Conservation (phyloP, 2,329 filamentous ascomycete genomes). For the Lachnellula hyalina region DNA sequence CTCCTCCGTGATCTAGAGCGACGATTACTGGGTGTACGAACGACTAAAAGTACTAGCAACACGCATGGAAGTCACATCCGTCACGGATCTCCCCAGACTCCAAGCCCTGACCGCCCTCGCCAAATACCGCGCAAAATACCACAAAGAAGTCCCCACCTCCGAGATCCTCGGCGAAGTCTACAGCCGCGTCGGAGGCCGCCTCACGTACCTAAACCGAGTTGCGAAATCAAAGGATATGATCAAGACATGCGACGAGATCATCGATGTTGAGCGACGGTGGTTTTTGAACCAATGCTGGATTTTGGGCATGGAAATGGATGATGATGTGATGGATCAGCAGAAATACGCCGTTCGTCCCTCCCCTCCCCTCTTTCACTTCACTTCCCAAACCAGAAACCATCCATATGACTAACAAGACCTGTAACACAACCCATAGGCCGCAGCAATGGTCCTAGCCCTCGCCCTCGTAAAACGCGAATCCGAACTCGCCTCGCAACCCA, state of each 20-base stretch:
- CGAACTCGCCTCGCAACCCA: slow-evolving; percentile 3
- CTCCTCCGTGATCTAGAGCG: too few relatives aligned
- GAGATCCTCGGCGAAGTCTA: slow-evolving; percentile 72
- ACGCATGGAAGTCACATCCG: slow-evolving; percentile 87
- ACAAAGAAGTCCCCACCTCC: slow-evolving; percentile 51
- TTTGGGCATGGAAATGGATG: slow-evolving; percentile 74
- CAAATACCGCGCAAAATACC: slow-evolving; percentile 78
- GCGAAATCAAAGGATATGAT: slow-evolving; percentile 84
- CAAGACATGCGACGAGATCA: slow-evolving; percentile 67
- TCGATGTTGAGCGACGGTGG: slow-evolving; percentile 68
- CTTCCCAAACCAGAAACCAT: background rate
- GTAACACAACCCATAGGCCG: slow-evolving; percentile 49
- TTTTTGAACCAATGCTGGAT: slow-evolving; percentile 77
- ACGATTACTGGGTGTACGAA: slow-evolving; percentile 99
- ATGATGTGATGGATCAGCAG: slow-evolving; percentile 97
- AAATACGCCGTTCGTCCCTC: slow-evolving; percentile 75
- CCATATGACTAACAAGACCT: background rate
- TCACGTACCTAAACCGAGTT: slow-evolving; percentile 83
- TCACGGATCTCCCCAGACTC: slow-evolving; percentile 74
- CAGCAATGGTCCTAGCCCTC: slow-evolving; percentile 87
- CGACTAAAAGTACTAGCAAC: slow-evolving; percentile 87
- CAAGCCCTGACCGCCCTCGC: slow-evolving; percentile 72
- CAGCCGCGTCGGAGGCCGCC: slow-evolving; percentile 75
- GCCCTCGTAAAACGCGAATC: slow-evolving; percentile 82
- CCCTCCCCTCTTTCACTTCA: background rate